Evolutionary conservation across 768 basidiomycete genomes (phyloP).

Genomic region (Crassisporium funariophilum): DNA sequence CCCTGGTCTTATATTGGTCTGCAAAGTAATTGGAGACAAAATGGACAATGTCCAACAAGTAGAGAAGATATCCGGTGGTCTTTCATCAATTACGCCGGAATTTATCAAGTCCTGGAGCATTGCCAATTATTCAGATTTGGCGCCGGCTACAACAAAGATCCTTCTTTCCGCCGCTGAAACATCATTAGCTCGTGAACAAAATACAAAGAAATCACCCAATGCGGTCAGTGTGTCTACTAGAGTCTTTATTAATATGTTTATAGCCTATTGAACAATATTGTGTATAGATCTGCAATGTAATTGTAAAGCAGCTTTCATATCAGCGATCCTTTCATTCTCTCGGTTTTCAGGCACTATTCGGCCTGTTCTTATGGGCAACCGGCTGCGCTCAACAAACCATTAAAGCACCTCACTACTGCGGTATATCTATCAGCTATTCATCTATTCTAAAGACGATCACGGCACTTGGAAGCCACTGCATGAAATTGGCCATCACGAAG

Average conservation of each 20-base stretch:
- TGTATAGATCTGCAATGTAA: neutral
- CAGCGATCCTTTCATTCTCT: slow-evolving; percentile 1
- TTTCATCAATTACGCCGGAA: neutral
- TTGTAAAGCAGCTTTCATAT: neutral
- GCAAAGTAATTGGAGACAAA: too few relatives aligned
- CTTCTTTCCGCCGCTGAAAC: neutral
- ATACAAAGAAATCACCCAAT: neutral
- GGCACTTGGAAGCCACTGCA: neutral
- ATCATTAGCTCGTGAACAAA: neutral
- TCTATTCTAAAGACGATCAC: slow-evolving; percentile 3
- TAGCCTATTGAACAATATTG: neutral
- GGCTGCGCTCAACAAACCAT: slow-evolving; percentile 7
- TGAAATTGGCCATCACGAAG: neutral
- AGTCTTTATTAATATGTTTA: neutral
- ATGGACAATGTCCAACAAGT: too few relatives aligned
- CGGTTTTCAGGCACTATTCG: slow-evolving; percentile 1
- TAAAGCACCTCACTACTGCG: slow-evolving; percentile 2
- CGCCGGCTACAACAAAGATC: neutral
- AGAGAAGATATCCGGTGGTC: too few relatives aligned
- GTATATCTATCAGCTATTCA: neutral
- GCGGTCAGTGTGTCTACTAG: neutral
- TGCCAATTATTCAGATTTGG: neutral
- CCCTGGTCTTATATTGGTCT: too few relatives aligned
- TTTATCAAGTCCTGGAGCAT: neutral
- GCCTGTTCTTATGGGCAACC: slow-evolving; percentile 6